Percentiles rank a stretch among this genome's conserved stretches.
phyloP scores from a whole-genome alignment of 2,329 filamentous ascomycete species.

The Diplodia mutila region DNA sequence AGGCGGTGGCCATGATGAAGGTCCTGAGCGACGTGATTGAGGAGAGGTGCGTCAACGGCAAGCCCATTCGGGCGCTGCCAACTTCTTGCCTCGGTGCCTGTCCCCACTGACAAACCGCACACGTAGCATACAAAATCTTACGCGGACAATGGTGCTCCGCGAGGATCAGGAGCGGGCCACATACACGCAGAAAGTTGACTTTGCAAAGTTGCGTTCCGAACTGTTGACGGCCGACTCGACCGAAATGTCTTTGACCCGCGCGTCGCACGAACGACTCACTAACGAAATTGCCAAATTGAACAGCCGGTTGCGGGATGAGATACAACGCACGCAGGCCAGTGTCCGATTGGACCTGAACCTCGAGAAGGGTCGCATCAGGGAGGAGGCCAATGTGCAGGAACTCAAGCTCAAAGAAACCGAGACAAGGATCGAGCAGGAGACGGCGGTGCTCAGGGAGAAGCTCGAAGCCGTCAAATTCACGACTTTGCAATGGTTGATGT shows the following conservation, averaged over 20 bases:
- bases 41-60: constrained; percentile 66
- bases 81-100: not conserved
- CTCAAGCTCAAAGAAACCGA: constrained; percentile 99
- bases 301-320: constrained; percentile 86
- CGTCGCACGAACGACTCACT: constrained; percentile 86
- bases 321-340: constrained; percentile 89
- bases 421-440: constrained; percentile 97
- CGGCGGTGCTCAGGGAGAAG: constrained; percentile 85
- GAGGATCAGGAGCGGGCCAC: constrained; percentile 85
- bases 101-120: not conserved
- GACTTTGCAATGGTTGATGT: constrained; percentile 97
- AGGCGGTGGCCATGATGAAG: constrained; percentile 98
- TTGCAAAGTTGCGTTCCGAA: constrained; percentile 94
- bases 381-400: constrained; percentile 95
- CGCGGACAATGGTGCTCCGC: constrained; percentile 94
- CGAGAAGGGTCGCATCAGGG: constrained; percentile 93
- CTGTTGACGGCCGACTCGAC: constrained; percentile 89
- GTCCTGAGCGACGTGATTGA: constrained; percentile 96
- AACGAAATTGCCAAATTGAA: constrained; percentile 96
- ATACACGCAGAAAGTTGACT: constrained; percentile 90
- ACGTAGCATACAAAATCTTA: constrained; percentile 87
- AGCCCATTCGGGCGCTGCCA: not conserved
- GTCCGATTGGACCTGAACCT: constrained; percentile 92
- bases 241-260: constrained; percentile 84
- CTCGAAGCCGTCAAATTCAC: constrained; percentile 98